These are phyloP conservation scores for Penicillium sp. DNA, from an alignment of 2,329 filamentous ascomycete species.

Conservation along the genomic window DNA sequence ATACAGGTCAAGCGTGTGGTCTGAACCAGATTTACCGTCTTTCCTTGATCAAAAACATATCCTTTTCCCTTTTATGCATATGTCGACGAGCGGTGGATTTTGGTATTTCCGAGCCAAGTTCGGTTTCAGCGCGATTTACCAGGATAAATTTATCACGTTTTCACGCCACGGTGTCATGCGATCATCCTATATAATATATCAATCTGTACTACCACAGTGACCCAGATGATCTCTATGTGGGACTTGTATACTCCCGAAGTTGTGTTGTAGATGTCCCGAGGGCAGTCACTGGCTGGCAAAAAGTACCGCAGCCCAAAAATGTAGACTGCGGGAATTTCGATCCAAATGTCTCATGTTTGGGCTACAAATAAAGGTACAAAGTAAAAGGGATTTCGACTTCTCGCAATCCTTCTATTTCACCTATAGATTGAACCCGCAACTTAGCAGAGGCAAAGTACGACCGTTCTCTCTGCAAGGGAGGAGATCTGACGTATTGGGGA, in stretches of 20 bases:
- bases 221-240: not conserved
- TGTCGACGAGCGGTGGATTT: slow-evolving; percentile 9
- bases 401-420: not conserved
- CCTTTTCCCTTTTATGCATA: not conserved
- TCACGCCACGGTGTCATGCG: slow-evolving; percentile 17
- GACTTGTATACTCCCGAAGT: not conserved
- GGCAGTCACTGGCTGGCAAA: not conserved
- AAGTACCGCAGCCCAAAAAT: not conserved
- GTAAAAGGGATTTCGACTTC: too few species aligned
- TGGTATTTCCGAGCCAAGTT: slow-evolving; percentile 6
- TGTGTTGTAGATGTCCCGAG: not conserved
- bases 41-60: not conserved
- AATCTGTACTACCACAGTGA: slow-evolving; percentile 13
- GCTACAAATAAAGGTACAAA: not conserved
- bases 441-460: not conserved
- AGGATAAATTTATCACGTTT: slow-evolving; percentile 10
- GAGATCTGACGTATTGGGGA: not conserved
- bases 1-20: slow-evolving; percentile 42
- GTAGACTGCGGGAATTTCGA: not conserved
- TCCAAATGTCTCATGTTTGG: not conserved
- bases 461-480: not conserved
- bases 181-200: slow-evolving; percentile 19
- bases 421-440: slow-evolving; percentile 4
- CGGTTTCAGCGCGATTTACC: slow-evolving; percentile 8
- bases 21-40: slow-evolving; percentile 19